Evolutionary conservation across 139 green algal species (phyloP).

Genomic region (Chlamydomonas schloesseri): DNA sequence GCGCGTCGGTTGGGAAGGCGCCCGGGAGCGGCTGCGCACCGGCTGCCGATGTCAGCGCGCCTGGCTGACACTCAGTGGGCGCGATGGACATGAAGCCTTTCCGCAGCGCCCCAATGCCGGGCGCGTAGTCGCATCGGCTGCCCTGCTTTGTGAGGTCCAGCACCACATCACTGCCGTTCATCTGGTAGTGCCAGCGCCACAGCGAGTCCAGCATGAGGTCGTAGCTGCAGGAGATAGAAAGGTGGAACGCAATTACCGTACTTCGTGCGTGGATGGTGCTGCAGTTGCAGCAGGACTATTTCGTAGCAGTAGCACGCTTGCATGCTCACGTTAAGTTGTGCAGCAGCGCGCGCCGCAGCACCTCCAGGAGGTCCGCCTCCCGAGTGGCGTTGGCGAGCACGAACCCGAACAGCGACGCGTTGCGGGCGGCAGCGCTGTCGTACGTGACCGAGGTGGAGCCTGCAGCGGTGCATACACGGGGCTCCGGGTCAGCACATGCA

Average conservation of each 20-base stretch:
- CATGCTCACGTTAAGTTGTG: neutral
- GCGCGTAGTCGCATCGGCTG: neutral
- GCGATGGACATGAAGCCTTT: neutral
- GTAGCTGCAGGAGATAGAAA: too few species aligned
- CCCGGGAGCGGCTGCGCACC: neutral
- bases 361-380: neutral
- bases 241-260: too few species aligned
- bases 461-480: too few species aligned
- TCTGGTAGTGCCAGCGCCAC: conserved; percentile 36
- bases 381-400: conserved; percentile 14
- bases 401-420: neutral
- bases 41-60: too few species aligned
- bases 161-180: neutral
- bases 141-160: neutral
- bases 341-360: neutral
- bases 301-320: too few species aligned
- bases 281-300: too few species aligned
- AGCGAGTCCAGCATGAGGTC: conserved; percentile 22
- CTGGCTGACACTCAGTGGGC: neutral
- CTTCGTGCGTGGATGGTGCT: too few species aligned
- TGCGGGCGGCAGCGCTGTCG: neutral
- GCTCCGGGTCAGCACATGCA: too few species aligned
- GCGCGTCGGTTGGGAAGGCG: neutral
- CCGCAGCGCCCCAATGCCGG: neutral
- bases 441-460: too few species aligned